phyloP scores from a whole-genome alignment of 2,329 filamentous ascomycete genomes.

The Rhinocladiella mackenziei region DNA sequence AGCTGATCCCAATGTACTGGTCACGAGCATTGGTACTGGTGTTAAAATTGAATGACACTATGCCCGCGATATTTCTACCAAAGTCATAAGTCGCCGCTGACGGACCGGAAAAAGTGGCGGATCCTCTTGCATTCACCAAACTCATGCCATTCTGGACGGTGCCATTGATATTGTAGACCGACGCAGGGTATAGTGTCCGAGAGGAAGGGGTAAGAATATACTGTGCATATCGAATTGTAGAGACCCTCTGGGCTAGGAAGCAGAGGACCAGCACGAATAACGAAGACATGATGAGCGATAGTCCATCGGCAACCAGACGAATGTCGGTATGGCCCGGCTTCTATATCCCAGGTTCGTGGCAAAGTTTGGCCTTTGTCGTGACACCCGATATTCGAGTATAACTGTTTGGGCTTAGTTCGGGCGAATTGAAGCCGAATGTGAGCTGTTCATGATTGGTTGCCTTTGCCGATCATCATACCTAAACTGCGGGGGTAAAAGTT shows the following conservation, averaged over 20 bases:
- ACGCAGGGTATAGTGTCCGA: conserved; percentile 30
- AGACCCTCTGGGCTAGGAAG: not conserved
- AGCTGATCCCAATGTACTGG: conserved; percentile 38
- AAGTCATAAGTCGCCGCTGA: conserved; percentile 42
- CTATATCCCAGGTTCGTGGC: too few species aligned
- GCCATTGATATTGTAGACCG: conserved; percentile 33
- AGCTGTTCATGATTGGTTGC: too few species aligned
- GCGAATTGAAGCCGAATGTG: too few species aligned
- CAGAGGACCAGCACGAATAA: not conserved
- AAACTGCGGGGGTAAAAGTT: too few species aligned
- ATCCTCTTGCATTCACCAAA: conserved; percentile 14
- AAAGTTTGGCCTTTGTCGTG: too few species aligned
- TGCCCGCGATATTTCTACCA: conserved; percentile 39
- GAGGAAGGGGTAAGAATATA: conserved; percentile 36
- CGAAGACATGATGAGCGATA: not conserved
- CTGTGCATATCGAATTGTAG: conserved; percentile 32
- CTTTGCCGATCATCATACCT: too few species aligned
- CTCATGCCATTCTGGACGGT: conserved; percentile 30
- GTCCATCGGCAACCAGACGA: too few species aligned
- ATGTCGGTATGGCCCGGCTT: too few species aligned
- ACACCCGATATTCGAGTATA: too few species aligned
- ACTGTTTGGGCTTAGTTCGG: too few species aligned
- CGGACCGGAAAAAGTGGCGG: conserved; percentile 25
- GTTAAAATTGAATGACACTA: conserved; percentile 36
- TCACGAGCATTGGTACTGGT: conserved; percentile 28